Base-by-base conservation (phyloP, 1,139 yeast genomes). In the Pneumocystis murina region DNA sequence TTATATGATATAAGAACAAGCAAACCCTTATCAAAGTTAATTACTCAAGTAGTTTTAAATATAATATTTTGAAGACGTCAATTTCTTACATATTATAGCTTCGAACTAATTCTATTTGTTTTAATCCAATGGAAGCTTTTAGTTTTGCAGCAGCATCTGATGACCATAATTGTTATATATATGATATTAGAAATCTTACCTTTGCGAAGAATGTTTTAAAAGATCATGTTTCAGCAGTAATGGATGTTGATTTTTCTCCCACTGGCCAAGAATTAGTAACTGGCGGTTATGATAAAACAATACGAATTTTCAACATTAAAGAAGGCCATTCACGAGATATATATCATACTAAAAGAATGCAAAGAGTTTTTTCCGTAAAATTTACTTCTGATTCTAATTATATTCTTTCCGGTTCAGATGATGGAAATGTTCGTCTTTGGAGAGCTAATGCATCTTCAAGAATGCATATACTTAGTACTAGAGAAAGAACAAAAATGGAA, bases 61-160 rank as follows among this genome's bases (percentile, higher is more conserved):
- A 48, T 24, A 48, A 41, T 41, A 20, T 41, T n/a, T 28, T 5
- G 14, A 39, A 28, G 7, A 58, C 4, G 10, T 28, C 36, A 7
- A 24, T 24, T 38, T 28, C 20, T 58, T 14, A 39, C 12, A 40
- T 40, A 39, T 58, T 20, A 40, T 78, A 83, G 38, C 79, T 92
- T 80, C 81, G 95, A 71, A 87, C 94, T 33, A 94, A 94, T 74
- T 81, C 94, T 60, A 79, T 94, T 40, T 81, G 91, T 64, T 94
- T 97, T 97, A 92, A 94, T 75, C 99, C 99, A 3, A 88, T 92
- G 87, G 97, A 92, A 75, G 96, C 98, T 1, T 92, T 84, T 76
- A 84, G 86, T 72, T 91, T 94, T 76, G 97, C 92, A 24, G 83
- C 88, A 62, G 98, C 90, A 0, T 84, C 84, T 71, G 99, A 94